A percentile compares a stretch with the other conserved stretches of the same genome.
These are phyloP conservation scores for Paralagenidium karlingii DNA, from an alignment of 352 stramenopile species.

Conservation along the genomic window DNA sequence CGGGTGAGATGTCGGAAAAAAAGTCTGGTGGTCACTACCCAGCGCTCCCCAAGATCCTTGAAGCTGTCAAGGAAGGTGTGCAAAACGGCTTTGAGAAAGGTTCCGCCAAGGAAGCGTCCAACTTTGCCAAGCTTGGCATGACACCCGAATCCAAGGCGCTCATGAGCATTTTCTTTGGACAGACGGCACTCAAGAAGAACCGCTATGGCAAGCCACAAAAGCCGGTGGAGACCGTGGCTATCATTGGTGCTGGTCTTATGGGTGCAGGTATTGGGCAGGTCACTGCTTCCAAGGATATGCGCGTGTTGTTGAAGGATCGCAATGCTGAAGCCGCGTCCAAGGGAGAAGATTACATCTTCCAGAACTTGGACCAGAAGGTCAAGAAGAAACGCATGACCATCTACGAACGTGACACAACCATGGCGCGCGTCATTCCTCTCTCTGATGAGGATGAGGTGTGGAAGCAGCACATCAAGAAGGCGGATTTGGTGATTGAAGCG, in stretches of 20 bases:
- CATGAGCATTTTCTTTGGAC: slow-evolving; percentile 97
- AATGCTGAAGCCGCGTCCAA: slow-evolving; percentile 74
- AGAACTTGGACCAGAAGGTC: slow-evolving; percentile 92
- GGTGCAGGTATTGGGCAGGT: slow-evolving; percentile 96
- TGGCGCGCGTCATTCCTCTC: slow-evolving; percentile 86
- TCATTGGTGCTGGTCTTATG: slow-evolving; percentile 98
- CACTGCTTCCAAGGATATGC: slow-evolving; percentile 89
- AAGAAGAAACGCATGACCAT: slow-evolving; percentile 91
- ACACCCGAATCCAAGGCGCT: slow-evolving; percentile 91
- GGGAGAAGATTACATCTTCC: slow-evolving; percentile 88
- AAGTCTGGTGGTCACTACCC: slow-evolving; percentile 96
- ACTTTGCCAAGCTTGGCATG: slow-evolving; percentile 94
- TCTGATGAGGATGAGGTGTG: slow-evolving; percentile 87
- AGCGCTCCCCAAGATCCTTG: slow-evolving; percentile 91
- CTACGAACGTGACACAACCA: slow-evolving; percentile 84
- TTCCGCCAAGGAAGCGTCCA: slow-evolving; percentile 88
- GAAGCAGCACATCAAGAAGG: slow-evolving; percentile 88
- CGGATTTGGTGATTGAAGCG: slow-evolving; percentile 96
- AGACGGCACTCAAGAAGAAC: slow-evolving; percentile 98
- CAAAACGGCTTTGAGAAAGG: slow-evolving; percentile 66
- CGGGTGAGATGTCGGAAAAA: slow-evolving; percentile 94
- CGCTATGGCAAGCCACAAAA: slow-evolving; percentile 82
- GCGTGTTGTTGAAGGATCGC: slow-evolving; percentile 94
- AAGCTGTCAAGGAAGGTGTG: slow-evolving; percentile 76
- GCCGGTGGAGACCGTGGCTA: slow-evolving; percentile 87